These are phyloP conservation scores for Trichophyton benhamiae DNA, from an alignment of 2,329 filamentous ascomycete species.

Conservation along the genomic window DNA sequence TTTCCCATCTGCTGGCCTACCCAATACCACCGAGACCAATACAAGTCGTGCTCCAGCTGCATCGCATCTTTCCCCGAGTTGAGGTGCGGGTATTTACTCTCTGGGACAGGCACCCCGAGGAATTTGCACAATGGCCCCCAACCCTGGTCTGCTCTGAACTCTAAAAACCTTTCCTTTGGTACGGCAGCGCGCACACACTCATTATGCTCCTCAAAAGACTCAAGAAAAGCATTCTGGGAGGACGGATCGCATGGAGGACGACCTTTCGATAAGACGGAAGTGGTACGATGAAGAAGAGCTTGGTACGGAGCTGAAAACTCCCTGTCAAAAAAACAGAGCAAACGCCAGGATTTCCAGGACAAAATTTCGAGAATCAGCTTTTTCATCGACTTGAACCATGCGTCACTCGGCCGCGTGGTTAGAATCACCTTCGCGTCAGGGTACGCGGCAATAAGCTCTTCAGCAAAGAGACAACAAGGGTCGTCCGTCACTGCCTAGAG, in stretches of 20 bases:
- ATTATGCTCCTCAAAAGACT: slow-evolving; percentile 33
- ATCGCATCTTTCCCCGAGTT: slow-evolving; percentile 12
- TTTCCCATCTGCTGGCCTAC: neutral
- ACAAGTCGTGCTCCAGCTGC: neutral
- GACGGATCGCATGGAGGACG: neutral
- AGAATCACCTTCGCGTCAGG: slow-evolving; percentile 61
- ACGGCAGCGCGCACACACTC: slow-evolving; percentile 38
- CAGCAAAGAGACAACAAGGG: slow-evolving; percentile 54
- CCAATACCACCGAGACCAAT: neutral
- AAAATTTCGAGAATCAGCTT: neutral
- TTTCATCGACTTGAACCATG: slow-evolving; percentile 34
- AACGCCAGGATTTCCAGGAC: neutral
- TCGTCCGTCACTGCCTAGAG: slow-evolving; percentile 51
- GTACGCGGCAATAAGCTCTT: slow-evolving; percentile 59
- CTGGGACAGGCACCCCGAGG: slow-evolving; percentile 25
- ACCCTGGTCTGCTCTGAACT: slow-evolving; percentile 43
- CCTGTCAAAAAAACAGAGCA: neutral
- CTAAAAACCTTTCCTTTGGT: slow-evolving; percentile 40
- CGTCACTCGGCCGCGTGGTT: slow-evolving; percentile 53
- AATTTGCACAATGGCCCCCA: slow-evolving; percentile 36
- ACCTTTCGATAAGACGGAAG: neutral
- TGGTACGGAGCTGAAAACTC: neutral
- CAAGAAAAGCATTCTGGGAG: neutral
- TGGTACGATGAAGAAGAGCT: neutral
- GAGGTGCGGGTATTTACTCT: slow-evolving; percentile 24